Evolutionary conservation across 345 rosid genomes (phyloP), one percentile per base, ranked within the genome.

Genomic region (Brassica juncea): DNA sequence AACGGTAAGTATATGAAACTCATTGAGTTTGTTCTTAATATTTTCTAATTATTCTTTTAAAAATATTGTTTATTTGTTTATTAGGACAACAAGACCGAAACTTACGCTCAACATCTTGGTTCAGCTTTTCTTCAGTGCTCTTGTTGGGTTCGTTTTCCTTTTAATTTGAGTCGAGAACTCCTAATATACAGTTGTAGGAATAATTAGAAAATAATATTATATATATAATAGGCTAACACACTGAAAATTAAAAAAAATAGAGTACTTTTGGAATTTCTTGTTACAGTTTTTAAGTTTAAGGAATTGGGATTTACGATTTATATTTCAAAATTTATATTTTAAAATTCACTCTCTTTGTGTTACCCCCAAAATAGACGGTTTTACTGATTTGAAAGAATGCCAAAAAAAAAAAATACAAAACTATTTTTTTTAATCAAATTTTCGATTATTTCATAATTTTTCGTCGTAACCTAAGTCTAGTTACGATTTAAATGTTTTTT

Each of bases 81-180:
- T 84, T 80, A 94, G 97, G 84, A 84, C 66, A 70, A 85, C 82
- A 74, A 86, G 96, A 80, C 85, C 89, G 23, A 89, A 83, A 84
- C 93, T 92, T 71, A 90, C 91, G 2, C 59, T 80, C 71, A 79
- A 82, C 23, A 83, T 90, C 73, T 66, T 84, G 69, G 86, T 85
- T 80, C 88, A 79, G 66, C 86, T 89, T 55, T 94, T 94, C 85
- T 68, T 90, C 80, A 89, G 89, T 77, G 91, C 87, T 66, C 85
- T 92, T 63, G 76, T 87, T 23, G 98, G 97, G 97, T 89, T 72
- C 23, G 81, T 77, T 71, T 15, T 74, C 16, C 27, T 2, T 19
- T 68, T 8, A 3, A 27, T 73, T 49, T 35, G 47, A 16, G 54
- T 8, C n/a, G 4, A 9, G 3, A 61, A 47, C 55, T 70, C 31